Evolutionary conservation across 371 early-diverging fungal species (phyloP), one percentile per base, ranked within the genome.

Genomic region (Apophysomyces sp.): DNA sequence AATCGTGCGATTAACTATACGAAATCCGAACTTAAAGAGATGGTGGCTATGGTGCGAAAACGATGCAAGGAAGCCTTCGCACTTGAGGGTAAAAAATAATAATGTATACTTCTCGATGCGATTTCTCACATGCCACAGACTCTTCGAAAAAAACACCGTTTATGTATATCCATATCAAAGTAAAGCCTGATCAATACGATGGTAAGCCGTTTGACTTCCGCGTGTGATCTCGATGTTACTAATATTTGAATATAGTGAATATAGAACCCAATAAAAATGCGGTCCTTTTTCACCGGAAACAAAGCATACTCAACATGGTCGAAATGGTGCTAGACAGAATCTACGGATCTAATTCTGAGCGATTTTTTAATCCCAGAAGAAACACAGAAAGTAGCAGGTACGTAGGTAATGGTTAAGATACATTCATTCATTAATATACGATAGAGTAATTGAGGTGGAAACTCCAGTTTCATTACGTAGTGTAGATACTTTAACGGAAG

Each of bases 201-300:
- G 75, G 80, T 76, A 69, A 64, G 34, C n/a, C 7, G 7, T 16
- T 36, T 18, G 18, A 41, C 6, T 13, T 21, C 26, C n/a, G n/a
- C n/a, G n/a, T n/a, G n/a, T n/a, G n/a, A 44, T 66, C 37, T 9
- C 5, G 3, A 13, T 16, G n/a, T 44, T 31, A 29, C 13, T 26
- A 39, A 13, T 24, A 7, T 13, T 18, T 26, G 4, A 5, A n/a
- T 29, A 44, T 62, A 80, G 81, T 80, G 7, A 80, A 80, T 55
- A 41, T 80, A 16, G 81, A 80, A 27, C 81, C 81, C 0, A 66
- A 63, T 52, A 80, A 80, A 31, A 67, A 62, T 26, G 71, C 65
- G 0, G 65, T 80, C 12, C 44, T 74, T 3, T 62, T 80, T 27
- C 81, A 77, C 21, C 44, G 75, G 5, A 71, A 71, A 24, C 60